Base-by-base conservation (phyloP, 2,329 filamentous ascomycete species). In the Monosporascus sp. region DNA sequence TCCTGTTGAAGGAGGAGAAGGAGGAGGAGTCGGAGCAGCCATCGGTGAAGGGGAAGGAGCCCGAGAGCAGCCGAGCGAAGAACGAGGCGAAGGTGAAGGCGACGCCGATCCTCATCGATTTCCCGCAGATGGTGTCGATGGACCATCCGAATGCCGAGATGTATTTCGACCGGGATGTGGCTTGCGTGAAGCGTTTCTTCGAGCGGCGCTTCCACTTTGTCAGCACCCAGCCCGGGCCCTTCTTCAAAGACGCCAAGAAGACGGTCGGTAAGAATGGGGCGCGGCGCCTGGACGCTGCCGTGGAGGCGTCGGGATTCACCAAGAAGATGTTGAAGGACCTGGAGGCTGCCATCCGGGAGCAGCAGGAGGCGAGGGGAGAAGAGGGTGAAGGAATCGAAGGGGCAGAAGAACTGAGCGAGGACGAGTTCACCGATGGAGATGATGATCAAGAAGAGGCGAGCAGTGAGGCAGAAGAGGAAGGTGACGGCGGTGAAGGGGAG, bases 81-180 rank as follows among this genome's bases (percentile, higher is more conserved):
- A 14, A 35, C 31, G 31, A 14, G 31, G 59, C 48, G 17, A 55
- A 19, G 40, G 35, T 0, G 52, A 57, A 31, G 43, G 75, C 96
- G 26, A 84, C 83, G 7, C 94, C 94, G 1, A 83, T 97, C 51
- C 75, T 99, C 46, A 99, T 99, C 64, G 95, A 99, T 74, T 99
- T 99, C 67, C 94, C 94, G 0, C 94, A 99, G 69, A 97, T 97
- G 88, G 85, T 99, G 2, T 97, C 93, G 1, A 91, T 96, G 68
- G 91, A 96, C 62, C 94, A 99, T 67, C 73, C 78, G 37, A 97
- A 99, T 65, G 95, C 94, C 19, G 88, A 96, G 67, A 95, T 92
- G 82, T 97, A 99, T 72, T 99, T 99, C 70, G 89, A 97, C 68
- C 86, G 94, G 58, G 94, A 99, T 64, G 92, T 99, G 16, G 85